phyloP scores from a whole-genome alignment of 768 basidiomycete species.

The Rhodotorula toruloides region DNA sequence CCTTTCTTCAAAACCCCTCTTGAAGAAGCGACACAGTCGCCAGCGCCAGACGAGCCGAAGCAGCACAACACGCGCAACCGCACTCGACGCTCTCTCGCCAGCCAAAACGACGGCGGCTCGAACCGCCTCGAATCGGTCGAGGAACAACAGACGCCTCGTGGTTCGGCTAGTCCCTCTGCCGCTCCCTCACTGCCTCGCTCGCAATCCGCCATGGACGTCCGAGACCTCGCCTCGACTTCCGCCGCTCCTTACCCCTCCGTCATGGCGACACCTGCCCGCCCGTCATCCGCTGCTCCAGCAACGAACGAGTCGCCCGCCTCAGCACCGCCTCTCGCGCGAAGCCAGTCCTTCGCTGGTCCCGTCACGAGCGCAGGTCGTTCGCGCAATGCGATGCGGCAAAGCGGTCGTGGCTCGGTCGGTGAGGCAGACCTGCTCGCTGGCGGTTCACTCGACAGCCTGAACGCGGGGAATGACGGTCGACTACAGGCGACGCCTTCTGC shows the following conservation, averaged over 20 bases:
- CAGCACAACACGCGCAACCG: conserved; percentile 9
- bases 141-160: conserved; percentile 20
- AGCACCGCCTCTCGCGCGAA: not conserved
- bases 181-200: conserved; percentile 31
- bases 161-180: not conserved
- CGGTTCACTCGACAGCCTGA: conserved; percentile 2
- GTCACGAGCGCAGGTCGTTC: conserved; percentile 1
- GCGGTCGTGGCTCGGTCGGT: conserved; percentile 44
- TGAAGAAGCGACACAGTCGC: not conserved
- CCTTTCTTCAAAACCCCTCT: not conserved
- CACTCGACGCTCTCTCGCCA: conserved; percentile 14
- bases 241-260: too few species aligned
- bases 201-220: conserved; percentile 10
- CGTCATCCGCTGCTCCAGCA: too few species aligned
- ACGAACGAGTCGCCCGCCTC: conserved; percentile 11
- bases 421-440: conserved; percentile 34
- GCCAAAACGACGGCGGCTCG: not conserved
- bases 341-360: conserved; percentile 19
- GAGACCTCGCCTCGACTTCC: not conserved
- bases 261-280: too few species aligned
- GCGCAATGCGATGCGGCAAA: not conserved
- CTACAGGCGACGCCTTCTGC: conserved; percentile 9
- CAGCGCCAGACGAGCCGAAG: not conserved
- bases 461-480: not conserved
- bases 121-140: too few species aligned